Conservation (phyloP, 2,329 filamentous ascomycete genomes). For the Akanthomyces dipterigenus region DNA sequence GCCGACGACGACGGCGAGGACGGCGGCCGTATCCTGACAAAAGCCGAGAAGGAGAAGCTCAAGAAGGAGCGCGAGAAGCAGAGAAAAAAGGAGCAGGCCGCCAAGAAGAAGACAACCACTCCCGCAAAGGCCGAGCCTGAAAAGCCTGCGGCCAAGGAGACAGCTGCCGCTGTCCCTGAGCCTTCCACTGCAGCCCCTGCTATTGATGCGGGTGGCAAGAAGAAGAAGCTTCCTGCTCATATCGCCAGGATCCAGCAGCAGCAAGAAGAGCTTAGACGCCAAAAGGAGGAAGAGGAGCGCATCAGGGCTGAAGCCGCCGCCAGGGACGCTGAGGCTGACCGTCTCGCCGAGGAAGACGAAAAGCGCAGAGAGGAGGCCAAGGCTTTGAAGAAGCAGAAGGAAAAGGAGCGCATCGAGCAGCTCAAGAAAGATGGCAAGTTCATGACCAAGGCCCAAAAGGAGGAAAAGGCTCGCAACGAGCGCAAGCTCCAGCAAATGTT, state of each 20-base stretch:
- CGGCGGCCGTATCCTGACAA: slow-evolving; percentile 72
- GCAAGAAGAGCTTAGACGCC: slow-evolving; percentile 66
- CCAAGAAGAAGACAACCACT: slow-evolving; percentile 67
- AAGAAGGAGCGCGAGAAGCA: slow-evolving; percentile 99
- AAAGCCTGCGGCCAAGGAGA: slow-evolving; percentile 36
- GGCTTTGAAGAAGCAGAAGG: slow-evolving; percentile 74
- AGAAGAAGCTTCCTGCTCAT: slow-evolving; percentile 83
- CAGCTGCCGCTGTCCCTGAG: slow-evolving; percentile 43
- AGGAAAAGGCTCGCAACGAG: slow-evolving; percentile 73
- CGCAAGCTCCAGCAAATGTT: slow-evolving; percentile 80
- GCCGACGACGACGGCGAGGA: slow-evolving; percentile 47
- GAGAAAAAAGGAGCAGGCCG: slow-evolving; percentile 94
- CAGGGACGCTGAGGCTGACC: slow-evolving; percentile 59
- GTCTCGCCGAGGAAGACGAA: slow-evolving; percentile 57
- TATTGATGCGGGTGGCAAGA: slow-evolving; percentile 53
- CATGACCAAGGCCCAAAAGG: slow-evolving; percentile 77
- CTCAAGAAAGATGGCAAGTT: slow-evolving; percentile 84
- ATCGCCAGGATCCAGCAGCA: slow-evolving; percentile 71
- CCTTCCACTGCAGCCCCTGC: slow-evolving; percentile 26
- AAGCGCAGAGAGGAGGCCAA: slow-evolving; percentile 67
- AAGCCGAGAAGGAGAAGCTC: slow-evolving; percentile 96
- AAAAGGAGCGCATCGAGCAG: slow-evolving; percentile 80
- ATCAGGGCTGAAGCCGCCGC: slow-evolving; percentile 57
- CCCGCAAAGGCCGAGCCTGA: slow-evolving; percentile 47
- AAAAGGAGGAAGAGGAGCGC: slow-evolving; percentile 60